Evolutionary conservation across 2,329 filamentous ascomycete genomes (phyloP).

Genomic region (Fusarium sp.): DNA sequence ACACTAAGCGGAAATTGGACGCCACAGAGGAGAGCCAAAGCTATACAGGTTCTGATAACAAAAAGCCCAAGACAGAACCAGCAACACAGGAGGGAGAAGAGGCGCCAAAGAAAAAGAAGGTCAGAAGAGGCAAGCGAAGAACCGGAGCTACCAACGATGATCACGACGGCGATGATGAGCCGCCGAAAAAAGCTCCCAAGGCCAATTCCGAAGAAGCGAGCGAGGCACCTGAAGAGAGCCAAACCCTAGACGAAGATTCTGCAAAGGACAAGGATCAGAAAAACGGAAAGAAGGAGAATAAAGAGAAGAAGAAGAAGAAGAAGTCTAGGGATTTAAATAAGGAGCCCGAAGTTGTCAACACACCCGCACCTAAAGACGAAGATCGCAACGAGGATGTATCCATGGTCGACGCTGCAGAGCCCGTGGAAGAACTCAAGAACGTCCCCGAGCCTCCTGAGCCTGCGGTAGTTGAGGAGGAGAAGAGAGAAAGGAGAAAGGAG

Average conservation of each 20-base stretch:
- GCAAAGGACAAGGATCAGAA: constrained; percentile 44
- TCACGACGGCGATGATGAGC: constrained; percentile 30
- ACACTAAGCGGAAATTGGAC: constrained; percentile 56
- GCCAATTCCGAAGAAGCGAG: constrained; percentile 49
- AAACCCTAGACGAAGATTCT: constrained; percentile 48
- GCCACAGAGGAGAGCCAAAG: constrained; percentile 47
- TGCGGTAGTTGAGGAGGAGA: constrained; percentile 17
- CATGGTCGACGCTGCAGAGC: constrained; percentile 41
- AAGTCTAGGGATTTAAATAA: constrained; percentile 24
- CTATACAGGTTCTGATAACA: constrained; percentile 51
- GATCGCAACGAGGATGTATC: constrained; percentile 40
- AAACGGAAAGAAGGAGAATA: constrained; percentile 28
- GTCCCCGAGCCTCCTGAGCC: constrained; percentile 9
- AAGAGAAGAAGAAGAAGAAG: constrained; percentile 23
- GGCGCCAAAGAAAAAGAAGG: constrained; percentile 45
- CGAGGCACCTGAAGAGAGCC: constrained; percentile 49
- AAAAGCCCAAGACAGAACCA: constrained; percentile 52
- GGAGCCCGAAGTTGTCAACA: constrained; percentile 25
- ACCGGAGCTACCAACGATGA: constrained; percentile 30
- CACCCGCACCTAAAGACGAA: constrained; percentile 8
- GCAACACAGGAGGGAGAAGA: constrained; percentile 23
- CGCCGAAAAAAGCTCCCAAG: constrained; percentile 15
- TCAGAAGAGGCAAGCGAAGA: constrained; percentile 43
- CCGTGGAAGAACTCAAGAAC: constrained; percentile 1
- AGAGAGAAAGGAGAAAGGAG: constrained; percentile 45